phyloP scores from a whole-genome alignment of 2,329 filamentous ascomycete genomes.

The Fusarium sp. region DNA sequence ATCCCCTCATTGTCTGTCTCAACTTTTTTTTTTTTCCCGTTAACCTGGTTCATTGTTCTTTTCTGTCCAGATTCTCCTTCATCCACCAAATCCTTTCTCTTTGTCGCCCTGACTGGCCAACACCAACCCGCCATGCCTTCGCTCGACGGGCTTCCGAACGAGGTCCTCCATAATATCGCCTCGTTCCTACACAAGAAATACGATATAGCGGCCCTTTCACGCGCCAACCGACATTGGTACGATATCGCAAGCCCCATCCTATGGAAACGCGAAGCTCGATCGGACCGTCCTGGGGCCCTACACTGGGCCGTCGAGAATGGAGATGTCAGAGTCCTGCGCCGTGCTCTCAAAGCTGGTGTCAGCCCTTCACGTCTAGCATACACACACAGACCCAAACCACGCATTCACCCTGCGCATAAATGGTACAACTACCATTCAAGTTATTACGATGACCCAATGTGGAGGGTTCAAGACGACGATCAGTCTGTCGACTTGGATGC shows the following conservation, averaged over 20 bases:
- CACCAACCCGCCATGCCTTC: conserved; percentile 45
- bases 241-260: conserved; percentile 45
- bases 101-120: conserved; percentile 7
- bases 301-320: conserved; percentile 47
- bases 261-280: conserved; percentile 46
- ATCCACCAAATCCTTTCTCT: conserved; percentile 16
- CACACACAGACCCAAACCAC: conserved; percentile 46
- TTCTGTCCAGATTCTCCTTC: neutral
- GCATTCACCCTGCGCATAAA: conserved; percentile 40
- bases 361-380: conserved; percentile 42
- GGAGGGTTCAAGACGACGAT: conserved; percentile 44
- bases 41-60: neutral
- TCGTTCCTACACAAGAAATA: conserved; percentile 45
- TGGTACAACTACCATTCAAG: conserved; percentile 48
- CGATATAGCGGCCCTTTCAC: conserved; percentile 45
- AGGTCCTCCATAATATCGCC: conserved; percentile 45
- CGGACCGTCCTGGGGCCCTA: conserved; percentile 45
- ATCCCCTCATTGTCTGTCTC: conserved; percentile 3
- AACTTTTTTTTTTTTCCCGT: neutral
- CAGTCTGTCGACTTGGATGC: conserved; percentile 46
- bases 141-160: conserved; percentile 50
- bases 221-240: conserved; percentile 44
- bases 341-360: conserved; percentile 45
- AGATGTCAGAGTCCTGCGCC: conserved; percentile 39
- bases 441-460: conserved; percentile 46